A percentile compares a stretch with the other conserved stretches of the same genome.
These are phyloP conservation scores for Udeniomyces megalosporus DNA, from an alignment of 768 basidiomycete genomes.

Conservation along the genomic window DNA sequence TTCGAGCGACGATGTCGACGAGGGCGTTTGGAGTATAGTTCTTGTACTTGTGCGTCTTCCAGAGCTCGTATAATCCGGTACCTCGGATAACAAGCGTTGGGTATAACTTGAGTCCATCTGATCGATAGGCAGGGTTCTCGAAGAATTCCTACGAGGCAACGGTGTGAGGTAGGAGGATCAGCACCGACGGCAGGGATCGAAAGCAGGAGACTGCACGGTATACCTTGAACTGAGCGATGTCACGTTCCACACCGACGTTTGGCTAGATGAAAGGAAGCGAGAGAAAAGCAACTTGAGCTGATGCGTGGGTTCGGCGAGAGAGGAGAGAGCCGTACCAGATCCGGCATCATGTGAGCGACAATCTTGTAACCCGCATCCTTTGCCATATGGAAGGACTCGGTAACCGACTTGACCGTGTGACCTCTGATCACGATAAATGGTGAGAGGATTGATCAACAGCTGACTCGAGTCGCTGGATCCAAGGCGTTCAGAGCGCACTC, in stretches of 20 bases:
- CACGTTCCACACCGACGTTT: conserved; percentile 91
- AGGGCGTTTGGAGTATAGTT: conserved; percentile 99
- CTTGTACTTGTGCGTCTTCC: conserved; percentile 94
- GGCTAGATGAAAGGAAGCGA: conserved; percentile 43
- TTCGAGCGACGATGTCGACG: conserved; percentile 90
- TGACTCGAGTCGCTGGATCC: background rate
- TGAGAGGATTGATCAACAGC: background rate
- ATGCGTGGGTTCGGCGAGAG: too few species aligned
- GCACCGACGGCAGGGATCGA: conserved; percentile 36
- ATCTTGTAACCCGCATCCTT: conserved; percentile 99
- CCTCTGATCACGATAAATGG: conserved; percentile 32
- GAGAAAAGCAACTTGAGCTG: background rate
- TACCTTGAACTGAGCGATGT: conserved; percentile 87
- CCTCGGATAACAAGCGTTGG: conserved; percentile 95
- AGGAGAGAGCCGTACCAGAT: background rate
- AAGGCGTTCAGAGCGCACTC: too few species aligned
- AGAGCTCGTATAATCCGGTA: conserved; percentile 86
- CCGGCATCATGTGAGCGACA: conserved; percentile 86
- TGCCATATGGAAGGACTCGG: conserved; percentile 90
- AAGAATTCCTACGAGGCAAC: conserved; percentile 91
- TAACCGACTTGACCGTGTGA: conserved; percentile 92
- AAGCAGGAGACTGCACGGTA: background rate
- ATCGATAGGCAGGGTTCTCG: conserved; percentile 92
- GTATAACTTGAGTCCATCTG: conserved; percentile 95
- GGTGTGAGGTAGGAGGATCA: conserved; percentile 87